phyloP scores from a whole-genome alignment of 2,329 filamentous ascomycete species.

The Clonostachys solani region DNA sequence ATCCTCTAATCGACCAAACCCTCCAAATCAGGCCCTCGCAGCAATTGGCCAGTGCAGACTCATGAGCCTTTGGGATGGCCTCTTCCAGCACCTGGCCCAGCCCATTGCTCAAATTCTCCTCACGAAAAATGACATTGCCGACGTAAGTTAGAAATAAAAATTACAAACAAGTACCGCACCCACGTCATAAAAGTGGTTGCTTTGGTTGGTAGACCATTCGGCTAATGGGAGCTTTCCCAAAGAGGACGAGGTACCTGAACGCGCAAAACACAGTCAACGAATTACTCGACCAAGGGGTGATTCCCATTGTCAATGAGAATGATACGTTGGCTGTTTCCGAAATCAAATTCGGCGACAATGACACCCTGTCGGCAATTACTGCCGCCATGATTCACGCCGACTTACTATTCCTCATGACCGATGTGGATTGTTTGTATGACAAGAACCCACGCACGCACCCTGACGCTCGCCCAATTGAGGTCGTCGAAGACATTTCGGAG shows the following conservation, averaged over 20 bases:
- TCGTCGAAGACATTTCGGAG: slow-evolving; percentile 82
- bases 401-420: slow-evolving; percentile 96
- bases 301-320: slow-evolving; percentile 98
- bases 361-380: slow-evolving; percentile 93
- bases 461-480: slow-evolving; percentile 84
- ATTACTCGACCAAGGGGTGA: slow-evolving; percentile 88
- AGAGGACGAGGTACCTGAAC: slow-evolving; percentile 91
- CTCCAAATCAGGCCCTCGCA: slow-evolving; percentile 63
- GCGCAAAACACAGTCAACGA: slow-evolving; percentile 93
- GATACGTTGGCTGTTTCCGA: slow-evolving; percentile 95
- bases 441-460: slow-evolving; percentile 86
- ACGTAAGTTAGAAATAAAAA: slow-evolving; percentile 49
- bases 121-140: slow-evolving; percentile 93
- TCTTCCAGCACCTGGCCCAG: slow-evolving; percentile 84
- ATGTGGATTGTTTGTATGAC: slow-evolving; percentile 96
- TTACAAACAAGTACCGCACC: too few species aligned
- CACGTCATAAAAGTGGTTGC: not conserved
- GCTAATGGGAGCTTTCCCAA: not conserved
- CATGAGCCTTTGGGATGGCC: slow-evolving; percentile 91
- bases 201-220: not conserved
- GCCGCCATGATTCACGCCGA: slow-evolving; percentile 97
- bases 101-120: slow-evolving; percentile 93
- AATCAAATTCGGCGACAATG: slow-evolving; percentile 99
- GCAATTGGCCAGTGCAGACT: slow-evolving; percentile 94
- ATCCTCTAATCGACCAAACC: slow-evolving; percentile 2